A percentile compares a stretch with the other conserved stretches of the same genome.
Evolutionary conservation across 78 protist genomes (phyloP).

Genomic region (Salpingoeca rosetta): DNA sequence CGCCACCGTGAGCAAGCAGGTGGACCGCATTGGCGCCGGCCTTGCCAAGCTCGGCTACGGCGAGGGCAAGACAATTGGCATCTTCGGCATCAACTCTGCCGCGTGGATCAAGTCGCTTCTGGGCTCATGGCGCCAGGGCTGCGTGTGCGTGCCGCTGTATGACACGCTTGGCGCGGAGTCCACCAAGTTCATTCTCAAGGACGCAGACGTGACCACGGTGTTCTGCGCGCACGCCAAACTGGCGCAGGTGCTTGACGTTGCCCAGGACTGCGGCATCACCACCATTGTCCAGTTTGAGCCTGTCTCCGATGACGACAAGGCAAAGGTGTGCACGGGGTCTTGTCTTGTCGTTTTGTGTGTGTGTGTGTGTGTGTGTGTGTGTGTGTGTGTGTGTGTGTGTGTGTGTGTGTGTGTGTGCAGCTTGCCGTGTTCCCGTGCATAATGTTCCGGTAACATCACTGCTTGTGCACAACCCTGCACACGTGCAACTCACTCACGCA

Average conservation of each 20-base stretch:
- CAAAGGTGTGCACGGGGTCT: neutral
- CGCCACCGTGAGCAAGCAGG: neutral
- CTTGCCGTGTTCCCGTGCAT: too few relatives aligned
- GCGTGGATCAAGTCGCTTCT: neutral
- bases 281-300: neutral
- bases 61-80: neutral
- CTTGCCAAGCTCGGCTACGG: neutral
- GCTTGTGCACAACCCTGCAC: too few relatives aligned
- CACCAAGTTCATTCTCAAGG: conserved; percentile 43
- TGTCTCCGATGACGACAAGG: neutral
- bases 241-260: neutral
- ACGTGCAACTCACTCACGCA: too few relatives aligned
- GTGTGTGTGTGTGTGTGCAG: neutral
- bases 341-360: neutral
- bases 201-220: conserved; percentile 35
- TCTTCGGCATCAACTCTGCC: neutral
- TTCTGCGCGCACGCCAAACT: neutral
- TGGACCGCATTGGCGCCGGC: neutral
- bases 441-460: too few relatives aligned
- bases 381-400: neutral
- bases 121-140: neutral
- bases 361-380: neutral
- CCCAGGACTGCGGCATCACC: neutral
- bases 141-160: conserved; percentile 39
- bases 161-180: conserved; percentile 55